Conservation (phyloP, 371 early-diverging fungal genomes). For the Entomophthora muscae region DNA sequence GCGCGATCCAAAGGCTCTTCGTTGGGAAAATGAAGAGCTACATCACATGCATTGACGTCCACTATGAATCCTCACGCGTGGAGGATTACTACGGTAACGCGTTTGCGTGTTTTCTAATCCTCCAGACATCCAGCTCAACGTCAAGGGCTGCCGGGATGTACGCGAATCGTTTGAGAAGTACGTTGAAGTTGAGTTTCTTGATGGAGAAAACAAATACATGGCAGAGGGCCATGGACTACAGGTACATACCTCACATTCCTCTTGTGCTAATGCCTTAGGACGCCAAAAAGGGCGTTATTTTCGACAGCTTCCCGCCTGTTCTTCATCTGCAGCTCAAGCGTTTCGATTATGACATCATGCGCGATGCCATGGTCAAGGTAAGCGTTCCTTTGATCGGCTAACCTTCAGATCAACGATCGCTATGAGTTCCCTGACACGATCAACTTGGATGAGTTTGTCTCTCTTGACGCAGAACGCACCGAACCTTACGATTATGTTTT, state of each 20-base stretch:
- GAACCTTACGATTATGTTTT: constrained; percentile 60
- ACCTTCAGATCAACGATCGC: constrained; percentile 80
- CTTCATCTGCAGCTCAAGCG: constrained; percentile 95
- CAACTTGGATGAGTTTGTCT: constrained; percentile 76
- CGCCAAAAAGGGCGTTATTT: constrained; percentile 92
- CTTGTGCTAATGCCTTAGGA: constrained; percentile 20
- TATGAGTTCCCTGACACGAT: constrained; percentile 88
- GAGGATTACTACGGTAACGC: constrained; percentile 66
- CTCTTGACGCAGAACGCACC: constrained; percentile 35
- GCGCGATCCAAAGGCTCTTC: constrained; percentile 77
- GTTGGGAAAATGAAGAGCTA: constrained; percentile 90
- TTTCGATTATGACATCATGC: constrained; percentile 91
- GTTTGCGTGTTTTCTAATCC: neutral
- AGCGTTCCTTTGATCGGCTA: too few relatives aligned
- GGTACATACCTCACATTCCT: neutral
- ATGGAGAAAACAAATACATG: constrained; percentile 95
- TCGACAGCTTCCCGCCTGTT: constrained; percentile 88
- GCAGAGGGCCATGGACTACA: constrained; percentile 94
- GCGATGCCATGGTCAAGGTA: constrained; percentile 85
- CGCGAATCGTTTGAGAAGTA: constrained; percentile 86
- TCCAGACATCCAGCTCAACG: constrained; percentile 83
- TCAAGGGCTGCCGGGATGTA: constrained; percentile 79
- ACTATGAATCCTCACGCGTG: constrained; percentile 80
- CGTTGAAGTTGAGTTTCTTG: constrained; percentile 72
- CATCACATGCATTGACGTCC: constrained; percentile 84